Percentiles rank a stretch among this genome's conserved stretches.
phyloP scores from a whole-genome alignment of 352 stramenopile genomes.

The Albugo candida region DNA sequence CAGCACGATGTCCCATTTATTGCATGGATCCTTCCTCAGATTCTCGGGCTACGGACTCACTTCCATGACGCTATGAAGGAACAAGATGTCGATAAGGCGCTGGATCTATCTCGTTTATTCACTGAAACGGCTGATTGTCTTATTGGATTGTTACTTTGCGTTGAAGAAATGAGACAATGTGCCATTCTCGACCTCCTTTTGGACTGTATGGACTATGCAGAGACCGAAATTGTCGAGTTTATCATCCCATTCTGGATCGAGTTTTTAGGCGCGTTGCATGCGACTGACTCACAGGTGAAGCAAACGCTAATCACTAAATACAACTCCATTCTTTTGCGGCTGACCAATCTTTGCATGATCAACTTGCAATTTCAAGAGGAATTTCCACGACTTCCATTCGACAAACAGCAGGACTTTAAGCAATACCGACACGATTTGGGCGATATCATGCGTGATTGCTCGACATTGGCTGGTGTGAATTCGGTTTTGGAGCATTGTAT shows the following conservation, averaged over 20 bases:
- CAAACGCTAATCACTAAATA: constrained; percentile 20
- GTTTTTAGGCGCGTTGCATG: constrained; percentile 29
- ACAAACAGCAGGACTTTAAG: constrained; percentile 74
- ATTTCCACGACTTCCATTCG: constrained; percentile 31
- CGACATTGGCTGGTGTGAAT: constrained; percentile 44
- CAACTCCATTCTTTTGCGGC: constrained; percentile 23
- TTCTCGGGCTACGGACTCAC: constrained; percentile 28
- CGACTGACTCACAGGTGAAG: constrained; percentile 3
- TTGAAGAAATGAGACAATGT: constrained; percentile 30
- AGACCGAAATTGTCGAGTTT: constrained; percentile 62
- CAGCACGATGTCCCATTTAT: constrained; percentile 29
- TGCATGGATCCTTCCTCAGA: constrained; percentile 54
- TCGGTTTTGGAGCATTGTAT: constrained; percentile 60
- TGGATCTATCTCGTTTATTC: constrained; percentile 75
- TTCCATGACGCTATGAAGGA: constrained; percentile 26
- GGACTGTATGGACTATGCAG: constrained; percentile 71
- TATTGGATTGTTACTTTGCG: constrained; percentile 51
- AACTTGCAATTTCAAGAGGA: constrained; percentile 59
- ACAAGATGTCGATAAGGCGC: constrained; percentile 55
- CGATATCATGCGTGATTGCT: constrained; percentile 66
- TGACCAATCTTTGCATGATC: constrained; percentile 57
- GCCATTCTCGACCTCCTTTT: constrained; percentile 65
- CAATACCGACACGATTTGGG: constrained; percentile 54
- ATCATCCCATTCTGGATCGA: constrained; percentile 74
- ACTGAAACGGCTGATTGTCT: constrained; percentile 80